These are phyloP conservation scores for Candida labiduridarum DNA, from an alignment of 1,139 yeast genomes.

Conservation along the genomic window DNA sequence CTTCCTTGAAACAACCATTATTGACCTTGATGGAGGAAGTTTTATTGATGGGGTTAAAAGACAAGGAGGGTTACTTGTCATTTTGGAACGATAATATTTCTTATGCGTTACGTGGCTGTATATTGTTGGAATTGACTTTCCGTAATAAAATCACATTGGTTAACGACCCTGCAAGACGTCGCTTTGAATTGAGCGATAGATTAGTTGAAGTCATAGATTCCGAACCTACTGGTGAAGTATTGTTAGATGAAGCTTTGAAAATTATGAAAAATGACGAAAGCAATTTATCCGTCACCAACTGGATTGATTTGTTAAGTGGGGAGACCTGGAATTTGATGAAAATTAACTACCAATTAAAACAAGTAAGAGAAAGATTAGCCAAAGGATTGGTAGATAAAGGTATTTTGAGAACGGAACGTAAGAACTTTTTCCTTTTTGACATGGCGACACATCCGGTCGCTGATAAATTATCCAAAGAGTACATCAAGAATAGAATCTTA, in stretches of 20 bases:
- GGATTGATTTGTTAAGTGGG: conserved; percentile 94
- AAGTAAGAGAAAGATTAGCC: conserved; percentile 94
- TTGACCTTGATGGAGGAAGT: conserved; percentile 97
- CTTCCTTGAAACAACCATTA: conserved; percentile 58
- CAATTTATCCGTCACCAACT: conserved; percentile 78
- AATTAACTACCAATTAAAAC: conserved; percentile 92
- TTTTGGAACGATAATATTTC: conserved; percentile 98
- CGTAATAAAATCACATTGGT: conserved; percentile 87
- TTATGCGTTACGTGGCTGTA: conserved; percentile 94
- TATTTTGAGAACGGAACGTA: conserved; percentile 92
- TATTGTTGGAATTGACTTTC: conserved; percentile 86
- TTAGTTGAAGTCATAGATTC: conserved; percentile 84
- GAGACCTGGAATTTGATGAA: conserved; percentile 98
- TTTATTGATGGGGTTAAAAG: conserved; percentile 86
- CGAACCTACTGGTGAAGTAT: conserved; percentile 90
- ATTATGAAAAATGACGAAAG: conserved; percentile 85
- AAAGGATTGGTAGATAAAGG: conserved; percentile 98
- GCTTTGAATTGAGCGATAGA: conserved; percentile 86
- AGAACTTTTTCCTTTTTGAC: conserved; percentile 90
- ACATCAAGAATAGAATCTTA: conserved; percentile 73
- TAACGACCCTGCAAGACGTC: conserved; percentile 89
- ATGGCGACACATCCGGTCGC: conserved; percentile 99
- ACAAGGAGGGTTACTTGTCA: conserved; percentile 91
- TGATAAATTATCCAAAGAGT: conserved; percentile 79
- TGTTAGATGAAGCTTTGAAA: conserved; percentile 89